A percentile compares a stretch with the other conserved stretches of the same genome.
phyloP scores from a whole-genome alignment of 169 alveolate species.

The Amoebophrya sp. region DNA sequence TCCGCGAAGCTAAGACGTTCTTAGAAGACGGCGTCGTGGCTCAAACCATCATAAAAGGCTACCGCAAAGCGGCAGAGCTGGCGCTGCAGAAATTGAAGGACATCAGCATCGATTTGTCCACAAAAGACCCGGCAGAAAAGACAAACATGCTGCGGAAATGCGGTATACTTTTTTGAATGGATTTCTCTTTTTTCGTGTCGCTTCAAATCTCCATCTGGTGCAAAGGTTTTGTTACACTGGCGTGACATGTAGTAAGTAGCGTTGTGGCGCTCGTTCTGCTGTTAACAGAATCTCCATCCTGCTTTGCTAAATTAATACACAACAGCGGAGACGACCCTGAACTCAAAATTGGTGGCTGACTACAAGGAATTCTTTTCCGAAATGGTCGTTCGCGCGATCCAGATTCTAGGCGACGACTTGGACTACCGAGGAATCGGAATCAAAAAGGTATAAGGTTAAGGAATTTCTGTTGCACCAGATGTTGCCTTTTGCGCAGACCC shows the following conservation, averaged over 20 bases:
- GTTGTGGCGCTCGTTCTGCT: neutral
- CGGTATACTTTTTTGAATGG: neutral
- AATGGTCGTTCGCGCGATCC: constrained; percentile 28
- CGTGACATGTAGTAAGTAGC: neutral
- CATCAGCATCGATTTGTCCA: constrained; percentile 58
- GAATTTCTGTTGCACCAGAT: too few species aligned
- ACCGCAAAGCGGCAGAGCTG: constrained; percentile 79
- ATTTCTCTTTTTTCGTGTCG: neutral
- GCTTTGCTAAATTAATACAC: neutral
- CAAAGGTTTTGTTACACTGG: neutral
- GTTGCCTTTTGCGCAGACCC: too few species aligned
- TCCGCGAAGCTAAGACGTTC: constrained; percentile 86
- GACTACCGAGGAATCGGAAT: constrained; percentile 77
- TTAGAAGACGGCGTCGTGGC: constrained; percentile 92
- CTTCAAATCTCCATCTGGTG: neutral
- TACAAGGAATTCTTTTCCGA: constrained; percentile 81
- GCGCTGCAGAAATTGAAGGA: constrained; percentile 59
- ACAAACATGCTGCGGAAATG: neutral
- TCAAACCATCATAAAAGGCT: constrained; percentile 84
- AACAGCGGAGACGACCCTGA: constrained; percentile 84
- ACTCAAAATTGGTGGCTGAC: constrained; percentile 84
- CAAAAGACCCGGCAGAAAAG: constrained; percentile 43
- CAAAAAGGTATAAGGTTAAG: too few species aligned
- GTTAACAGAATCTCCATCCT: constrained; percentile 32
- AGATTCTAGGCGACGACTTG: constrained; percentile 66